These are phyloP conservation scores for Lichtheimia ramosa DNA, from an alignment of 371 early-diverging fungal species.

Conservation along the genomic window DNA sequence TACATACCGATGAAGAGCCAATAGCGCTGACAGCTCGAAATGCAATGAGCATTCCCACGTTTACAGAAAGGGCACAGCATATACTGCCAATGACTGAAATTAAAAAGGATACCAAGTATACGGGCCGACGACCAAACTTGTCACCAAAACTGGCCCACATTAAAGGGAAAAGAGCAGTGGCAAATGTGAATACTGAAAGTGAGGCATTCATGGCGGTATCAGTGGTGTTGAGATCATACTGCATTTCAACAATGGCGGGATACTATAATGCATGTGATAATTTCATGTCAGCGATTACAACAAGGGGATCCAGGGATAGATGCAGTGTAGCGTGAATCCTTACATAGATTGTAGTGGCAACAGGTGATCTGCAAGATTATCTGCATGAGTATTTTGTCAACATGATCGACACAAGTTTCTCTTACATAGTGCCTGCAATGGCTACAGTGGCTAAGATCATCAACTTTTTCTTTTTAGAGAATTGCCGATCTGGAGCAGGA, in stretches of 20 bases:
- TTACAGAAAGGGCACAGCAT: slow-evolving; percentile 42
- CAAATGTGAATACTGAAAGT: slow-evolving; percentile 33
- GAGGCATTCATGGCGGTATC: slow-evolving; percentile 45
- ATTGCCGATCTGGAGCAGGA: too few relatives aligned
- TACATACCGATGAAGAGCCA: slow-evolving; percentile 33
- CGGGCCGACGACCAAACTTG: slow-evolving; percentile 32
- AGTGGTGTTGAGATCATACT: slow-evolving; percentile 32
- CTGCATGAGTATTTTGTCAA: too few relatives aligned
- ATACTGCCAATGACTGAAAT: slow-evolving; percentile 29
- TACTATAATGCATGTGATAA: slow-evolving; percentile 17
- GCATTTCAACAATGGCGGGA: slow-evolving; percentile 36
- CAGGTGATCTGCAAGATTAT: not conserved
- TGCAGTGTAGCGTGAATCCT: not conserved
- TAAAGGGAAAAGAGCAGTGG: slow-evolving; percentile 34
- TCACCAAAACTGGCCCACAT: slow-evolving; percentile 42
- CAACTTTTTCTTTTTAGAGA: too few relatives aligned
- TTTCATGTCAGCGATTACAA: too few relatives aligned
- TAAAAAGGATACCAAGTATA: slow-evolving; percentile 38
- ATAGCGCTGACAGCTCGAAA: slow-evolving; percentile 40
- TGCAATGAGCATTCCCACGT: slow-evolving; percentile 37
- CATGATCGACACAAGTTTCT: too few relatives aligned
- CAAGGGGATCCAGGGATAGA: too few relatives aligned
- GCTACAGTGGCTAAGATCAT: too few relatives aligned
- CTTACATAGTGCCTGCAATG: too few relatives aligned
- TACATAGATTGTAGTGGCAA: slow-evolving; percentile 36